Conservation (phyloP, 345 rosid genomes). For the Anacardium occidentale region DNA sequence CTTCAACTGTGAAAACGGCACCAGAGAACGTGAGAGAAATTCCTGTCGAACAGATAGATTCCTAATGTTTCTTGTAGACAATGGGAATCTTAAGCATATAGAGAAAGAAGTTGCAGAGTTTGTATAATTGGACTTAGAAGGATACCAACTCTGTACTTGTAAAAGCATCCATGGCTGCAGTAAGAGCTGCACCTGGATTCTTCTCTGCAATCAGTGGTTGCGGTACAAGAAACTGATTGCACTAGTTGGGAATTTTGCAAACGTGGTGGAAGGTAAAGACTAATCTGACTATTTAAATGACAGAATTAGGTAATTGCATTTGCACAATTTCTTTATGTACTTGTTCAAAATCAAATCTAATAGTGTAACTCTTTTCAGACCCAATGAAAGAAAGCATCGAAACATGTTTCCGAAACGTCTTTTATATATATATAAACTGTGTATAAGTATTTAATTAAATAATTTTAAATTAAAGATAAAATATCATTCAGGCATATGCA, state of each 20-base stretch:
- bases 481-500: too few relatives aligned
- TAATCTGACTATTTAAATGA: not conserved
- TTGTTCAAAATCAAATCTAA: not conserved
- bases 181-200: constrained; percentile 7
- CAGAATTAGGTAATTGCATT: not conserved
- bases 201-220: not conserved
- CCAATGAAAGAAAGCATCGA: not conserved
- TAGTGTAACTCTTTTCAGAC: not conserved
- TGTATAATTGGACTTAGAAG: not conserved
- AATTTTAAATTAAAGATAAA: too few relatives aligned
- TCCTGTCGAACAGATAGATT: constrained; percentile 51
- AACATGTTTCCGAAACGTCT: constrained; percentile 1
- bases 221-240: not conserved
- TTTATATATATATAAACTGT: too few relatives aligned
- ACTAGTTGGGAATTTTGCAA: not conserved
- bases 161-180: not conserved
- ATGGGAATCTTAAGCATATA: not conserved
- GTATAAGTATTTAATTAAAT: too few relatives aligned
- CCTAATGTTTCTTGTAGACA: constrained; percentile 35
- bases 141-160: not conserved
- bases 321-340: not conserved
- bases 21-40: constrained; percentile 62
- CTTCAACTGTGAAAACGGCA: constrained; percentile 41
- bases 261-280: not conserved
- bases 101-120: not conserved